These are phyloP conservation scores for Catunica adiposa DNA, from an alignment of 2,329 filamentous ascomycete species.

Conservation along the genomic window DNA sequence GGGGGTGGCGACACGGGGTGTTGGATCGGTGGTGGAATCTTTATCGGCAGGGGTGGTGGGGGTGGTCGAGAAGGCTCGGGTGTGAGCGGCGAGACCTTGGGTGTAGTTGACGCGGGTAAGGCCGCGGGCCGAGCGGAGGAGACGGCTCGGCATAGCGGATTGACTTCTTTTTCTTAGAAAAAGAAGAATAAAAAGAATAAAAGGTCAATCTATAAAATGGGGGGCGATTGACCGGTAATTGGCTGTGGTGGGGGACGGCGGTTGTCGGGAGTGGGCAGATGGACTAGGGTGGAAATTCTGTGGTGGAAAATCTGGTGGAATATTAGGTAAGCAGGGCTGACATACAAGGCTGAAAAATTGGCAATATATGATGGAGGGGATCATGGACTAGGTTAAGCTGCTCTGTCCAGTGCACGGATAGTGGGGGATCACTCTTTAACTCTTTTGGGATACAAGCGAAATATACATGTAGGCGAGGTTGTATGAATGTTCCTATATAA, in stretches of 20 bases:
- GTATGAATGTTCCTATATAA: not conserved
- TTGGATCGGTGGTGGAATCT: conserved; percentile 15
- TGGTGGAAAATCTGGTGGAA: conserved; percentile 11
- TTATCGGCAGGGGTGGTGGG: conserved; percentile 20
- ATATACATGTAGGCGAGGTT: not conserved
- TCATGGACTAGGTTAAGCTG: not conserved
- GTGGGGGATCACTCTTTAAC: not conserved
- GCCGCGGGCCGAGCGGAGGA: conserved; percentile 15
- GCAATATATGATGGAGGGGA: not conserved
- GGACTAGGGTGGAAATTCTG: not conserved
- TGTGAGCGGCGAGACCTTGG: conserved; percentile 4
- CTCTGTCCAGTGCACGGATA: not conserved
- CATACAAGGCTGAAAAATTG: conserved; percentile 1
- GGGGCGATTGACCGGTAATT: not conserved
- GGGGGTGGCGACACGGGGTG: conserved; percentile 1
- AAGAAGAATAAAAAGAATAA: no score
- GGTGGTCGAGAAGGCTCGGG: conserved; percentile 23
- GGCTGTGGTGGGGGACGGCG: not conserved
- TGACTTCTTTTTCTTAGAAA: not conserved
- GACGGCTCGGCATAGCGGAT: conserved; percentile 11
- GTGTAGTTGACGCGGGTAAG: conserved; percentile 4
- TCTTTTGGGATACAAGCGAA: not conserved
- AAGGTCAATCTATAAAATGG: no score
- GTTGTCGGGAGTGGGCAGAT: not conserved
- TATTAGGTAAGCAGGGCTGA: conserved; percentile 12